These are phyloP conservation scores for Kwoniella bestiolae DNA, from an alignment of 768 basidiomycete genomes.

Conservation along the genomic window DNA sequence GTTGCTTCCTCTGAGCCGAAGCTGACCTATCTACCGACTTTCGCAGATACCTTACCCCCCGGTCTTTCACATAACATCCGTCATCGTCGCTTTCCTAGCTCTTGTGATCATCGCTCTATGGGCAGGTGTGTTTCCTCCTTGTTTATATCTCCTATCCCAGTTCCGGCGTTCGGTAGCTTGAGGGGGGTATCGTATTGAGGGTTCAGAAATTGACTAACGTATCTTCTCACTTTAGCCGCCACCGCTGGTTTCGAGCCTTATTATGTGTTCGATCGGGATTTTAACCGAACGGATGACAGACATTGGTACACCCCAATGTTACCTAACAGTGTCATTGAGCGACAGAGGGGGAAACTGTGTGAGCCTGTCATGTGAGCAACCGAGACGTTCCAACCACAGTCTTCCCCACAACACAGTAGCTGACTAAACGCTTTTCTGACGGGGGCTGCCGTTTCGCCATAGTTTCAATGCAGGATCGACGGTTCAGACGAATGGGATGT, in stretches of 20 bases:
- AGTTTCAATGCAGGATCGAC: not conserved
- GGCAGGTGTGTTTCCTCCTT: not conserved
- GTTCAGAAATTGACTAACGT: no score
- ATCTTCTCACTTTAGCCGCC: not conserved
- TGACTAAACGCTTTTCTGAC: no score
- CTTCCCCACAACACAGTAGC: no score
- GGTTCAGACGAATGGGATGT: not conserved
- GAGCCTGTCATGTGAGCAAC: not conserved
- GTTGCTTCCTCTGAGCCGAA: not conserved
- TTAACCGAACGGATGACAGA: not conserved
- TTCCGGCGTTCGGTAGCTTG: no score
- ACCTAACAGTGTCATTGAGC: not conserved
- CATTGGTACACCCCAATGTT: slow-evolving; percentile 1
- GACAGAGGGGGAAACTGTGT: not conserved
- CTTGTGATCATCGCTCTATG: not conserved
- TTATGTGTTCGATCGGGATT: not conserved
- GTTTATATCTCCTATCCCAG: no score
- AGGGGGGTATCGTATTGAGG: no score
- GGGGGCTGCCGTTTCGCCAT: no score
- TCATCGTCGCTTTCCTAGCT: not conserved
- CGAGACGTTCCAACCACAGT: no score
- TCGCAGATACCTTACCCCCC: not conserved
- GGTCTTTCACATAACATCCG: not conserved
- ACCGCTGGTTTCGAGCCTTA: not conserved
- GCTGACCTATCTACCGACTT: no score